Conservation (phyloP, 2,329 filamentous ascomycete species). For the Colletotrichum simmondsii region DNA sequence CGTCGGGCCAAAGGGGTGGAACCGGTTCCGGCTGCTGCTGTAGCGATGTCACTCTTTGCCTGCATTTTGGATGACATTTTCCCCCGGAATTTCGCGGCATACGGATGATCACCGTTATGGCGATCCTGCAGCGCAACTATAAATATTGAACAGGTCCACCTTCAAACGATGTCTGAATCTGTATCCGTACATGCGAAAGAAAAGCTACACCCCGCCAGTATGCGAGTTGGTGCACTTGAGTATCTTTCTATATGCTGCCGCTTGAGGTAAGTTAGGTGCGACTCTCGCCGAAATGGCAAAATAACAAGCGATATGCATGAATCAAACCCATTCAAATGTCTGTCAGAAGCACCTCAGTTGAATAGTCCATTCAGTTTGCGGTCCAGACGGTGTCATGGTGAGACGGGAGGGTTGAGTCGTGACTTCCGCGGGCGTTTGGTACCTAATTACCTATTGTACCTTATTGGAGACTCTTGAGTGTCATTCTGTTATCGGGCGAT, state of each 20-base stretch:
- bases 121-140: background rate
- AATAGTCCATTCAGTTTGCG: background rate
- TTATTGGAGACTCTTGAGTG: background rate
- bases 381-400: constrained; percentile 15
- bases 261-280: background rate
- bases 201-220: background rate
- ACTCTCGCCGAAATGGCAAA: background rate
- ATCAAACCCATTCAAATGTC: background rate
- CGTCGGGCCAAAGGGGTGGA: background rate
- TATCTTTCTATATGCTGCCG: background rate
- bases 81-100: constrained; percentile 3
- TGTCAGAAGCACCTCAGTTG: background rate
- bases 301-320: too few species aligned
- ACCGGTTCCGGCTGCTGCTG: background rate
- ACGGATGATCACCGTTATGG: background rate
- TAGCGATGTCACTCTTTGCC: constrained; percentile 1
- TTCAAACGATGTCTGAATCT: background rate
- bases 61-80: background rate
- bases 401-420: constrained; percentile 4
- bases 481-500: constrained; percentile 25
- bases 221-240: background rate
- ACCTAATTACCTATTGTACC: too few species aligned
- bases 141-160: background rate
- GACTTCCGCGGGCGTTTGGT: background rate
- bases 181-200: background rate